Base-by-base conservation (phyloP, 139 green algal genomes). In the Chlorella sp. region DNA sequence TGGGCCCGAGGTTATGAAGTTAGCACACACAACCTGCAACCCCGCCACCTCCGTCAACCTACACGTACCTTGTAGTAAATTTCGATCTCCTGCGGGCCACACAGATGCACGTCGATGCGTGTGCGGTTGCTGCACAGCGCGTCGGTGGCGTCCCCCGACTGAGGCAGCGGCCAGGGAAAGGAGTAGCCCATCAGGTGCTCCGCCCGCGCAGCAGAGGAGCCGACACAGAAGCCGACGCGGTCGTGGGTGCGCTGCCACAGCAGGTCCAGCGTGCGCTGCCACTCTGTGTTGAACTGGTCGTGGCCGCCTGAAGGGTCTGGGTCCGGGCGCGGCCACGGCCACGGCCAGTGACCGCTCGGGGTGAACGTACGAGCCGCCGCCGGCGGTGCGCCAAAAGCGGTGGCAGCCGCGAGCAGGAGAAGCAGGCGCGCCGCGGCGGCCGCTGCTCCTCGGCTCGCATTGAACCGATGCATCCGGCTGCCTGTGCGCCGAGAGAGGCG, bases 201-300 rank as follows among this genome's bases (percentile, higher is more conserved):
- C 36, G 26, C 57, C 14, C 32, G 28, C 14, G 30, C 22, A 53
- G 87, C 86, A 16, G 53, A 75, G 28, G 48, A n/a, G 14, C 92
- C 92, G 4, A 95, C 39, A 73, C 92, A 95, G 68, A 94, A 95
- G 40, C 88, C 91, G 57, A 94, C 42, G 2, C 36, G 32, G 40
- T 86, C 73, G n/a, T 91, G 79, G 78, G 79, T 87, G 7, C 75
- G 60, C 7, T 88, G 28, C 75, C 87, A 94, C n/a, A 92, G 75
- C 36, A 37, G 1, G 7, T 85, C n/a, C 26, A 94, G n/a, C 14
- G 86, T 91, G 15, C 88, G 34, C 19, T 36, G 60, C 91, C 91
- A 93, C 30, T 68, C 26, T 32, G 75, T 16, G 37, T 81, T 36
- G 7, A 81, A 48, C 34, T 48, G 5, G n/a, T 81, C 34, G 9